Base-by-base conservation (phyloP, 1,284 basidiomycete genomes). In the Macrocybe sp. region DNA sequence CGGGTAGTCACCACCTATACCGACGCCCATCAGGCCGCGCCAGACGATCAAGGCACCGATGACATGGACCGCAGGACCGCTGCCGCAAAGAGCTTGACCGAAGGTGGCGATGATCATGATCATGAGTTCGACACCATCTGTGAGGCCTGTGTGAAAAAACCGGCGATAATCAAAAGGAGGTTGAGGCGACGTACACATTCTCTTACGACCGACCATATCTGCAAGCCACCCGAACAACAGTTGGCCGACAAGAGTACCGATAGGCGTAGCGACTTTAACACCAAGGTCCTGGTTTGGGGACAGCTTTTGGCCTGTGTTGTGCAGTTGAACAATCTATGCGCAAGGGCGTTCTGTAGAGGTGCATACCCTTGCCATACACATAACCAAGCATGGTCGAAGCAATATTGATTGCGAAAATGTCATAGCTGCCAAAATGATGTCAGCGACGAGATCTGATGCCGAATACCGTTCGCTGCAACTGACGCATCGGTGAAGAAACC, bases 401-500 rank as follows among this genome's bases (percentile, higher is more conserved):
- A 40, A 91, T 83, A 58, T 83, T 89, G 67, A 92, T 86, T 0
- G 83, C 81, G 50, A 86, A 86, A 36, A 86, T 78, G 54, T 87
- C 83, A 55, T 86, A 86, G 45, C 81, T 83, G 38, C 22, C 31
- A 29, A 10, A 9, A 28, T 40, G 11, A 12, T 45, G 14, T 46
- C 35, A 8, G 41, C n/a, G 44, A 39, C 30, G 22, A 31, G 33
- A 7, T 28, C 28, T 9, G 1, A 44, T 39, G 37, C 10, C 30
- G 29, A 5, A 28, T 4, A 7, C 10, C 9, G 22, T 22, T 22
- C 22, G 22, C 3, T 4, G 2, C 22, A 22, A 66, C 81, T 61
- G 59, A 87, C 78, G 85, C 85, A 66, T 89, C 88, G 37, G 88
- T 89, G 70, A 89, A 91, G 73, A 91, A 90, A 33, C 88, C 89